Conservation (phyloP, 176 grass and related monocot species). For the Sorghum bicolor region Sorghum_bicolor_NCBIv3 NC_012877.2:54709501-54710000, state of each 20-base stretch:
- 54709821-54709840: no score
- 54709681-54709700: background rate
- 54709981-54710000: no score
- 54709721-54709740: background rate
- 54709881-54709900: no score
- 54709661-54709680: background rate
- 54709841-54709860: background rate
- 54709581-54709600: background rate
- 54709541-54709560: background rate
- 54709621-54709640: background rate
- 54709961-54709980: no score
- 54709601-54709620: no score
- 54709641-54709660: background rate
- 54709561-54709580: background rate
- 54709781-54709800: no score
- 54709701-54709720: background rate
- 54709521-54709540: no score
- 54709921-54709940: background rate
- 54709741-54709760: background rate
- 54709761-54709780: background rate
- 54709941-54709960: background rate
- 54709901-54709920: no score
- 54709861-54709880: background rate
- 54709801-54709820: no score
- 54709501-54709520: no score